A percentile compares a stretch with the other conserved stretches of the same genome.
Evolutionary conservation across 495 filamentous ascomycete species (phyloP).

Genomic region (Neurospora sp.): DNA sequence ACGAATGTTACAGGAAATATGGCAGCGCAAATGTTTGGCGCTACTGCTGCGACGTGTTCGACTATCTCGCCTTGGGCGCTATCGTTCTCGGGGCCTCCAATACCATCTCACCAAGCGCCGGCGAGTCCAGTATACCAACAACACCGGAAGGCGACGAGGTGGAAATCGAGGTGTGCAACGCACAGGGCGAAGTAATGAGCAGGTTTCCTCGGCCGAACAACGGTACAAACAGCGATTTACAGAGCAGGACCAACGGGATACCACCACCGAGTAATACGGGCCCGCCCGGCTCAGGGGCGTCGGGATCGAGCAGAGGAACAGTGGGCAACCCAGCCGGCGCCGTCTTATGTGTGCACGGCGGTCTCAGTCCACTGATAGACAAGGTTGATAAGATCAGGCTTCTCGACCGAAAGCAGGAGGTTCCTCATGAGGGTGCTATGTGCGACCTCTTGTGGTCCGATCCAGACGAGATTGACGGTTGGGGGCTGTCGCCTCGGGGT

Average conservation of each 20-base stretch:
- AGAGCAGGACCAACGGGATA: conserved; percentile 32
- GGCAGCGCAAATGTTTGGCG: conserved; percentile 96
- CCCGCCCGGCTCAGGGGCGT: conserved; percentile 69
- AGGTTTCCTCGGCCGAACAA: conserved; percentile 49
- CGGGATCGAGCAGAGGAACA: conserved; percentile 53
- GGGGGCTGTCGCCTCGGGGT: conserved; percentile 89
- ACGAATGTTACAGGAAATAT: conserved; percentile 95
- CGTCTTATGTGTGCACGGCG: conserved; percentile 92
- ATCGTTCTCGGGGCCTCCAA: conserved; percentile 85
- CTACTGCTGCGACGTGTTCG: conserved; percentile 98
- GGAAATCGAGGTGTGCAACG: conserved; percentile 88
- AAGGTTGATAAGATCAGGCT: conserved; percentile 92
- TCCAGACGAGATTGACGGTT: conserved; percentile 96
- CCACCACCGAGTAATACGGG: conserved; percentile 44
- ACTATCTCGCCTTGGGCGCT: conserved; percentile 92
- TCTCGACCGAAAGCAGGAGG: conserved; percentile 94
- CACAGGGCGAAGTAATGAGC: conserved; percentile 57
- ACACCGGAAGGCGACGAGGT: conserved; percentile 54
- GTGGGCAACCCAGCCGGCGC: conserved; percentile 62
- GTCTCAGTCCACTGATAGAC: conserved; percentile 83
- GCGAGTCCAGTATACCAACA: conserved; percentile 24
- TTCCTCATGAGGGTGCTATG: conserved; percentile 98
- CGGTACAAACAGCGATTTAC: conserved; percentile 11
- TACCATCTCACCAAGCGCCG: conserved; percentile 44
- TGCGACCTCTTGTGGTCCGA: conserved; percentile 97